phyloP scores from a whole-genome alignment of 805 yeast species.

The Candida nanaspora region DNA sequence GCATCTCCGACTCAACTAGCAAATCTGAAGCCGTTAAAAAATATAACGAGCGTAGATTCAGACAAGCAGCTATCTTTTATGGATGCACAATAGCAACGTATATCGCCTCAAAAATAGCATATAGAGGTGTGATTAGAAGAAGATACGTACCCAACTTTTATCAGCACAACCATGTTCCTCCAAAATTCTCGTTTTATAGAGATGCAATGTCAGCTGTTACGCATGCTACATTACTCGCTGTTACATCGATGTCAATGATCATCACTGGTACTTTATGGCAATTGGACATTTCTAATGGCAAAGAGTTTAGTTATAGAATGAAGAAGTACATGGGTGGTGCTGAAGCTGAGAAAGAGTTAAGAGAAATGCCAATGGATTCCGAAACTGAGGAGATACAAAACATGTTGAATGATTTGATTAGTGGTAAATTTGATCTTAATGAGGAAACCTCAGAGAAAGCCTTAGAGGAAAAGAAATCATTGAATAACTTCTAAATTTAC shows the following conservation, averaged over 20 bases:
- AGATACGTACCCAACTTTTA: constrained; percentile 70
- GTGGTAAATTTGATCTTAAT: constrained; percentile 7
- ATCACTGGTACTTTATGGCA: constrained; percentile 76
- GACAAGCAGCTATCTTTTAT: constrained; percentile 66
- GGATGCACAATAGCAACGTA: constrained; percentile 69
- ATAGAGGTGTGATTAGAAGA: constrained; percentile 64
- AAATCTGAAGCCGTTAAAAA: constrained; percentile 30
- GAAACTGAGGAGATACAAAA: constrained; percentile 54
- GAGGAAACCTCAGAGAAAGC: not conserved
- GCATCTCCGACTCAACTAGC: constrained; percentile 19
- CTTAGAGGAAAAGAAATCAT: not conserved
- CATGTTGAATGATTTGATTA: constrained; percentile 16
- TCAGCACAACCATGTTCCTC: constrained; percentile 82
- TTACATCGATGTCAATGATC: constrained; percentile 64
- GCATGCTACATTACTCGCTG: constrained; percentile 71
- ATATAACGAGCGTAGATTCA: constrained; percentile 55
- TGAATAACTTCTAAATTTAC: too few species aligned
- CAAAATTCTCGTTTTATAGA: constrained; percentile 68
- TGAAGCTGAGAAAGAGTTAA: constrained; percentile 41
- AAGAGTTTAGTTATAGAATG: constrained; percentile 68
- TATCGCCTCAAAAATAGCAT: constrained; percentile 65
- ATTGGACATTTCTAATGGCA: constrained; percentile 58
- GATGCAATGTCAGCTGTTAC: constrained; percentile 85
- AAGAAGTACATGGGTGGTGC: constrained; percentile 63
- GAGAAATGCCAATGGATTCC: constrained; percentile 45